Evolutionary conservation across 306 rosid species (phyloP).

Genomic region (Acacia confusa): DNA sequence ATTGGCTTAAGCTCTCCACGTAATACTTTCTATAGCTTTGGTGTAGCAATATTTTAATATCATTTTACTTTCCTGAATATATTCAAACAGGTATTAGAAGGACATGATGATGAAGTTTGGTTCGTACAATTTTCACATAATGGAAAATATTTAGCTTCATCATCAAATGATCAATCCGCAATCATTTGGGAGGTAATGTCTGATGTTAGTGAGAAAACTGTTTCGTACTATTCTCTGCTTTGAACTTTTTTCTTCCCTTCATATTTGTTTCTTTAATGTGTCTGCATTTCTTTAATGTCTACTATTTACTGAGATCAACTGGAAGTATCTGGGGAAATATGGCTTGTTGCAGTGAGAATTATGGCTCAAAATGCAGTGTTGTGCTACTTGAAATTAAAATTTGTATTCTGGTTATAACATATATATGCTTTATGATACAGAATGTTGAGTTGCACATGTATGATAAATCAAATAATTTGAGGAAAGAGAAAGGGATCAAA

Average conservation of each 20-base stretch:
- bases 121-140: slow-evolving; percentile 87
- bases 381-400: background rate
- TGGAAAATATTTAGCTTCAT: slow-evolving; percentile 89
- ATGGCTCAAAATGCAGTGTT: background rate
- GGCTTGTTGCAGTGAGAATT: background rate
- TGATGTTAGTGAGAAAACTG: slow-evolving; percentile 14
- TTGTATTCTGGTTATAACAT: background rate
- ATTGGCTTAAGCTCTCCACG: background rate
- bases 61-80: slow-evolving; percentile 22
- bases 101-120: slow-evolving; percentile 67
- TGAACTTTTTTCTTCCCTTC: background rate
- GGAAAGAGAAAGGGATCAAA: background rate
- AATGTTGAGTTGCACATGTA: background rate
- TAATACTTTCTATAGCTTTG: slow-evolving; percentile 25
- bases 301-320: background rate
- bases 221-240: slow-evolving; percentile 6
- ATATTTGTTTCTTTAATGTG: slow-evolving; percentile 13
- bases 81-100: slow-evolving; percentile 66
- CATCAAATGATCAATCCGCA: slow-evolving; percentile 82
- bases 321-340: background rate
- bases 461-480: background rate
- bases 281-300: background rate
- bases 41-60: slow-evolving; percentile 29
- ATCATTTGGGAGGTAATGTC: slow-evolving; percentile 93
- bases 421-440: background rate